Percentiles rank a stretch among this genome's conserved stretches.
Conservation (phyloP, 768 basidiomycete species). For the Trametes gibbosa region DNA sequence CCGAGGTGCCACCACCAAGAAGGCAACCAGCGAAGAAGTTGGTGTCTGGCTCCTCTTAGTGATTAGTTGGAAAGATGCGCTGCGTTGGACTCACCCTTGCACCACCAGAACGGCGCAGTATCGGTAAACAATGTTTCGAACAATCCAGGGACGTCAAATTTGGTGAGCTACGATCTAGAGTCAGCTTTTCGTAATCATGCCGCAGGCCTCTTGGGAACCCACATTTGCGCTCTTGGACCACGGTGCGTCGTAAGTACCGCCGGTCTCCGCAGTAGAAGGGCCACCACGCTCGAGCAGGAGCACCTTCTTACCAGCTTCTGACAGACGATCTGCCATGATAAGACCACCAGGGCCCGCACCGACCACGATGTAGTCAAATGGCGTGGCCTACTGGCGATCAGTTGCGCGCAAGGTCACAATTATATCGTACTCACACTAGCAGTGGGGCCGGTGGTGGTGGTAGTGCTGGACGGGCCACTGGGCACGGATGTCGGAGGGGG, state of each 20-base stretch:
- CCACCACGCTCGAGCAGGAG: constrained; percentile 63
- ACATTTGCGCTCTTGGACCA: constrained; percentile 50
- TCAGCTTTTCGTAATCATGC: neutral
- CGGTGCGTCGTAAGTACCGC: constrained; percentile 52
- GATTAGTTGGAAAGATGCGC: neutral
- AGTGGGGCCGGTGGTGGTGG: constrained; percentile 36
- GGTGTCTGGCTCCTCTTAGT: constrained; percentile 51
- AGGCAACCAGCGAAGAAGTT: constrained; percentile 64
- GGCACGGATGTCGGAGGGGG: constrained; percentile 27
- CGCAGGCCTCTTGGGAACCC: constrained; percentile 8
- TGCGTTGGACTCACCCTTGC: constrained; percentile 41
- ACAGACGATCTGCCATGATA: constrained; percentile 55
- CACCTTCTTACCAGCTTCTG: constrained; percentile 62
- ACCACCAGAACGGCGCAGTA: constrained; percentile 59
- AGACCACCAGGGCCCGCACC: constrained; percentile 60
- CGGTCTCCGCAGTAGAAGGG: constrained; percentile 56
- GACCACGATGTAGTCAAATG: constrained; percentile 52
- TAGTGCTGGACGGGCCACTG: constrained; percentile 32
- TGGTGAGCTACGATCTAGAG: constrained; percentile 45
- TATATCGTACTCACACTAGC: constrained; percentile 21
- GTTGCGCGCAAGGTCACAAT: too few species aligned
- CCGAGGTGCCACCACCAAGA: constrained; percentile 58
- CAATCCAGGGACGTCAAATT: constrained; percentile 63
- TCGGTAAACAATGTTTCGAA: constrained; percentile 68
- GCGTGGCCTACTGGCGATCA: constrained; percentile 34